phyloP scores from a whole-genome alignment of 208 protist genomes.

The Baffinella frigidus region DNA sequence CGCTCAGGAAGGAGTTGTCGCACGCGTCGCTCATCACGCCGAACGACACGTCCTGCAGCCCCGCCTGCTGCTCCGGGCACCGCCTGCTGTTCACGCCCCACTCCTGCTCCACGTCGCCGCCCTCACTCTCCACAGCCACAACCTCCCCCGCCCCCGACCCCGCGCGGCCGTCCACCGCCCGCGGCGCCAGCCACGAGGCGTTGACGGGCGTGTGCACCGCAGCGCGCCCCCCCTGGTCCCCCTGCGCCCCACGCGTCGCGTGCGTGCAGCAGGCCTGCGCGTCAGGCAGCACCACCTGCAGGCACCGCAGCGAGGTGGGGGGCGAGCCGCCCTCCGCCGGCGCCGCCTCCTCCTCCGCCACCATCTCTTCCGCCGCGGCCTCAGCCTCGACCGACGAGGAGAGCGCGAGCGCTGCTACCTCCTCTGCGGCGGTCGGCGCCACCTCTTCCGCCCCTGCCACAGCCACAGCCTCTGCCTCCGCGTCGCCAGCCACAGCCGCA shows the following conservation, averaged over 20 bases:
- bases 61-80: background rate
- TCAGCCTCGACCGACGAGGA: no score
- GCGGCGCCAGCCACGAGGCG: background rate
- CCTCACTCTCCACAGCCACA: background rate
- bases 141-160: background rate
- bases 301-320: no score
- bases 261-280: no score
- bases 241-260: no score
- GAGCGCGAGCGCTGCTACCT: no score
- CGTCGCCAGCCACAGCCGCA: background rate
- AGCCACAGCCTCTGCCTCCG: background rate
- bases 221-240: no score
- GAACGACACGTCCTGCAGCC: slow-evolving; percentile 55
- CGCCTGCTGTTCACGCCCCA: background rate
- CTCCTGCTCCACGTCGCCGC: background rate
- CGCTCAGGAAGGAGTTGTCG: slow-evolving; percentile 38
- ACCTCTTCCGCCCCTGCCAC: background rate
- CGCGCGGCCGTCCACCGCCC: background rate
- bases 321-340: no score
- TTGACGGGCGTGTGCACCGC: background rate
- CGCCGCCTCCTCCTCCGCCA: no score
- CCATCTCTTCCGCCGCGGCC: no score
- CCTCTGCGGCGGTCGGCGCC: background rate
- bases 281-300: no score
- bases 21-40: slow-evolving; percentile 35